phyloP scores from a whole-genome alignment of 179 eudicot genomes.

The Silene coronaria region DNA sequence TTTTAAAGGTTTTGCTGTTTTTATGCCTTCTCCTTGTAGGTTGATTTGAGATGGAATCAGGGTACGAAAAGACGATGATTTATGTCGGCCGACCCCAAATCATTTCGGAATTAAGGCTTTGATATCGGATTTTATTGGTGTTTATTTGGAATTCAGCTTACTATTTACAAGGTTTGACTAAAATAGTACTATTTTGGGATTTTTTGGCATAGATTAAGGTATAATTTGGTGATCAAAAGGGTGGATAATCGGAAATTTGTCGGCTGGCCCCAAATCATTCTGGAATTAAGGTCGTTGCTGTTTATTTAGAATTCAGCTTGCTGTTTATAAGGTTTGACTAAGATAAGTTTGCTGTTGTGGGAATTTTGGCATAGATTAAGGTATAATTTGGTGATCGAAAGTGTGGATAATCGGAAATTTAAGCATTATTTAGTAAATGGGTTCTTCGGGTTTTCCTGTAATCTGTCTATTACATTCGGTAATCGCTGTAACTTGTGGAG shows the following conservation, averaged over 20 bases:
- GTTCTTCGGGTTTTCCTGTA: slow-evolving; percentile 65
- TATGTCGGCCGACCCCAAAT: too few species aligned
- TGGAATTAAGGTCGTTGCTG: too few species aligned
- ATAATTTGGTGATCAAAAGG: slow-evolving; percentile 6
- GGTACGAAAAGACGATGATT: not conserved
- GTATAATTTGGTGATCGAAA: slow-evolving; percentile 3
- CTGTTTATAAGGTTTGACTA: slow-evolving; percentile 13
- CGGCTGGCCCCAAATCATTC: too few species aligned
- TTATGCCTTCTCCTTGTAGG: not conserved
- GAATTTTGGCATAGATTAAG: slow-evolving; percentile 8
- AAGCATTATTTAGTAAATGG: slow-evolving; percentile 39
- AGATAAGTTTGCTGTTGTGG: not conserved
- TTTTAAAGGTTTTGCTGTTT: slow-evolving; percentile 13
- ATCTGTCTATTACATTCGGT: slow-evolving; percentile 72
- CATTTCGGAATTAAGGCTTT: not conserved
- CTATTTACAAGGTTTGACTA: slow-evolving; percentile 13
- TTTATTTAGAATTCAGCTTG: slow-evolving; percentile 10
- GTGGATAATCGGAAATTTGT: slow-evolving; percentile 6
- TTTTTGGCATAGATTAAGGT: slow-evolving; percentile 3
- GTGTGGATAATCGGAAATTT: slow-evolving; percentile 9
- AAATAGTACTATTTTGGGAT: slow-evolving; percentile 7
- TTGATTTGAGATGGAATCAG: slow-evolving; percentile 10
- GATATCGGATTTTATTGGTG: not conserved
- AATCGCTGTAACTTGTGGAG: slow-evolving; percentile 69
- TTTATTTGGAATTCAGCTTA: slow-evolving; percentile 10